A percentile compares a stretch with the other conserved stretches of the same genome.
Conservation (phyloP, 2,329 filamentous ascomycete species). For the Beauveria varroae region DNA sequence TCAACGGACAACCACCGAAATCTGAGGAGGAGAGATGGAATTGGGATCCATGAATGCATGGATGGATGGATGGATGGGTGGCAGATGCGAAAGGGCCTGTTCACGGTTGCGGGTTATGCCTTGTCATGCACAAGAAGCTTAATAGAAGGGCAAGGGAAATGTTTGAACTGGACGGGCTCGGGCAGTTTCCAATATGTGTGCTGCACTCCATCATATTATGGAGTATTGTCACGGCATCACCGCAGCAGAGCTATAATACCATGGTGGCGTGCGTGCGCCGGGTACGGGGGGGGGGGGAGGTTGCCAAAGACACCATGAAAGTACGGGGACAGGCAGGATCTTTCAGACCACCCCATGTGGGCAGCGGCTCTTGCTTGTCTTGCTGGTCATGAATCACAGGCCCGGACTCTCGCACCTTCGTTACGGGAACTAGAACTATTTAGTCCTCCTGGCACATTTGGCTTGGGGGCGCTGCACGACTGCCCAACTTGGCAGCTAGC, state of each 20-base stretch:
- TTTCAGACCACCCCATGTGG: slow-evolving; percentile 5
- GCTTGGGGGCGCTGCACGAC: neutral
- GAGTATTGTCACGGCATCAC: slow-evolving; percentile 10
- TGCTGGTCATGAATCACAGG: slow-evolving; percentile 5
- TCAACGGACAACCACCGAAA: neutral
- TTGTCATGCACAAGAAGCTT: slow-evolving; percentile 8
- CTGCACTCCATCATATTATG: slow-evolving; percentile 10
- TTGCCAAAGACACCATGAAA: neutral
- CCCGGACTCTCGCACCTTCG: neutral
- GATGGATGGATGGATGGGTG: neutral
- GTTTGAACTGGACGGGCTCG: neutral
- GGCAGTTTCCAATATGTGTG: slow-evolving; percentile 2
- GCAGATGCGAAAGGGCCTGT: neutral
- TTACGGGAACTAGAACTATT: neutral
- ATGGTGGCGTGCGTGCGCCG: slow-evolving; percentile 2
- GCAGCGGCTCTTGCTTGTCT: slow-evolving; percentile 3
- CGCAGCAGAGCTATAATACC: slow-evolving; percentile 5
- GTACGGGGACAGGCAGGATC: neutral
- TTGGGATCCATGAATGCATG: neutral
- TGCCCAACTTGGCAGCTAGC: slow-evolving; percentile 11
- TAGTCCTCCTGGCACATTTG: neutral
- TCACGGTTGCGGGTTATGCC: slow-evolving; percentile 2
- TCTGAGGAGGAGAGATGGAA: neutral
- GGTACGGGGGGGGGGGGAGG: neutral
- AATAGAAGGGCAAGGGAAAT: slow-evolving; percentile 7